These are phyloP conservation scores for Linderniella brevidens DNA, from an alignment of 257 asterid species.

Conservation along the genomic window DNA sequence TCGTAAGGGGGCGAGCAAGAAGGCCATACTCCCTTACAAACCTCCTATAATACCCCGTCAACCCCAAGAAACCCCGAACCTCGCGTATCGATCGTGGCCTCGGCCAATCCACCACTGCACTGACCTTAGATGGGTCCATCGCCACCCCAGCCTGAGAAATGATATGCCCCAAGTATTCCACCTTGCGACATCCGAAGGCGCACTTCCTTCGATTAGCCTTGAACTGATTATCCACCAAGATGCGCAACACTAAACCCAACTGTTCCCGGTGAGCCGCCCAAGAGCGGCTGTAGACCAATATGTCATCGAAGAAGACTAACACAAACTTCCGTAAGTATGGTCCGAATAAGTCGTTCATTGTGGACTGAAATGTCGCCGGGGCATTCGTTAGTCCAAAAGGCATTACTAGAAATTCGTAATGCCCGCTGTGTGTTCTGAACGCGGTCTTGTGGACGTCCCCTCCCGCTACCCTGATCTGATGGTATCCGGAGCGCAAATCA, in stretches of 20 bases:
- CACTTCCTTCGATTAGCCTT: neutral
- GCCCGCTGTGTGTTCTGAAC: neutral
- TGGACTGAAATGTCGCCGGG: conserved; percentile 3
- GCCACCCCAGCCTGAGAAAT: neutral
- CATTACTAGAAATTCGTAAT: too few species aligned
- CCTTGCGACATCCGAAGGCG: neutral
- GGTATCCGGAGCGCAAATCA: too few species aligned
- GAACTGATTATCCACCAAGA: neutral
- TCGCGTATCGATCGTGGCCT: neutral
- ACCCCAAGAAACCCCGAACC: neutral
- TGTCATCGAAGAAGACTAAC: neutral
- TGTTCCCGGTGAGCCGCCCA: neutral
- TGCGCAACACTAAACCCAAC: neutral
- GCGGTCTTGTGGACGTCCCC: neutral
- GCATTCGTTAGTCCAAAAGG: too few species aligned
- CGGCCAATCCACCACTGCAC: conserved; percentile 1
- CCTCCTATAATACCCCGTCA: neutral
- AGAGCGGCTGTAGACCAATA: neutral
- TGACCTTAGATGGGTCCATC: neutral
- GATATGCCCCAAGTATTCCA: conserved; percentile 1
- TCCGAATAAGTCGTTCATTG: neutral
- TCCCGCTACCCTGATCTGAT: too few species aligned
- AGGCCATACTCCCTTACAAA: neutral
- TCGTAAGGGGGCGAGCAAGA: neutral
- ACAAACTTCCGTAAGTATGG: neutral